Evolutionary conservation across 805 yeast genomes (phyloP).

Genomic region (Hanseniaspora meyeri): DNA sequence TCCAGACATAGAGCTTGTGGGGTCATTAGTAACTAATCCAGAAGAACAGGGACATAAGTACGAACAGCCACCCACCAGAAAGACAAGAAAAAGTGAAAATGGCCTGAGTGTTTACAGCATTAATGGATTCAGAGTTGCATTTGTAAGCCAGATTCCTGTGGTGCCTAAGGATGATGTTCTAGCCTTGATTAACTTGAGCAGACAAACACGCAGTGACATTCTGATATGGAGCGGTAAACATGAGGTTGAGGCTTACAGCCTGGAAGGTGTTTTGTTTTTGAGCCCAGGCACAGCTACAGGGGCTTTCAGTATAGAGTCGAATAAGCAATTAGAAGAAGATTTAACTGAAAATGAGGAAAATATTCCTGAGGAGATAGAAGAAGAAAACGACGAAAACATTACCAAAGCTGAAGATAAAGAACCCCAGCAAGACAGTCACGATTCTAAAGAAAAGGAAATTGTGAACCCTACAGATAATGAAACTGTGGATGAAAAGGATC

Average conservation of each 20-base stretch:
- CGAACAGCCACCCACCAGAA: neutral
- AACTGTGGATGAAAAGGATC: conserved; percentile 8
- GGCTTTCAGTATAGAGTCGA: conserved; percentile 51
- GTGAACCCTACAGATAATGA: neutral
- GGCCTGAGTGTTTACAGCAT: neutral
- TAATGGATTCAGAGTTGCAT: conserved; percentile 52
- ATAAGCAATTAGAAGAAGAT: conserved; percentile 21
- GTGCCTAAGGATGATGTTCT: conserved; percentile 83
- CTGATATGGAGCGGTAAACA: conserved; percentile 90
- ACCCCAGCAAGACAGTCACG: conserved; percentile 11
- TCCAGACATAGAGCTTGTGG: conserved; percentile 1
- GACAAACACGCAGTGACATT: conserved; percentile 85
- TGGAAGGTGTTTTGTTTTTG: conserved; percentile 86
- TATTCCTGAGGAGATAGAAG: conserved; percentile 19
- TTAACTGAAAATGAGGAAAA: too few species aligned
- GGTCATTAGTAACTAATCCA: neutral
- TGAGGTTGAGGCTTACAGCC: conserved; percentile 80
- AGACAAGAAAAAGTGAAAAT: neutral
- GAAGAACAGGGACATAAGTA: neutral
- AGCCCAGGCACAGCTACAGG: conserved; percentile 97
- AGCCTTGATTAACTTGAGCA: conserved; percentile 65
- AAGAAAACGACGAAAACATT: conserved; percentile 25
- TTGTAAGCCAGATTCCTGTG: conserved; percentile 70
- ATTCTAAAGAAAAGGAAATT: neutral
- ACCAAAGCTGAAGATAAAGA: conserved; percentile 23